Evolutionary conservation across 495 filamentous ascomycete genomes (phyloP), one percentile per base, ranked within the genome.

Genomic region (Penicillium pancosmium): DNA sequence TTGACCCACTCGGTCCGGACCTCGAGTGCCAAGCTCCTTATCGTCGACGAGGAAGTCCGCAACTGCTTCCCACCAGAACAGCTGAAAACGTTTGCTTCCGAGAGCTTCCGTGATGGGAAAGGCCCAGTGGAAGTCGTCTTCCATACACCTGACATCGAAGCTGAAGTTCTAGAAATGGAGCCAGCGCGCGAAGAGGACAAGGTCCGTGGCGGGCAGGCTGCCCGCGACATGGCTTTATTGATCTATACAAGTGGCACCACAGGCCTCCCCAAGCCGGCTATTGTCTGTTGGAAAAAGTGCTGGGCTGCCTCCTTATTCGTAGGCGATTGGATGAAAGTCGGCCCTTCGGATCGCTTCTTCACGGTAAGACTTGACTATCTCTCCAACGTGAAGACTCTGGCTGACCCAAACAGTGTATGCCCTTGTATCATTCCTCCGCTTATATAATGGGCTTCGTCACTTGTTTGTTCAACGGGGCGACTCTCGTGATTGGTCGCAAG

Each of bases 171-270:
- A 56, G 77, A 78, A 7, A 83, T 78, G 54, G 76, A 83, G n/a
- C 77, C 81, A 0, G 62, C 78, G n/a, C 81, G 92, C 3, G 83
- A 86, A 31, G 81, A 85, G 21, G 86, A 96, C 62, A 74, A 78
- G 12, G 78, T 74, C 10, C 83, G 91, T 13, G 68, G 71, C 25
- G 84, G 83, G 1, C 65, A 70, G 4, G 71, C 76, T 23, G 59
- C 76, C 1, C 76, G 78, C 7, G 84, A 88, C 56, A 86, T 91
- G 80, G 88, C 84, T 0, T 71, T 88, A 41, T 80, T 97, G 60
- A 91, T 97, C 44, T 96, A 88, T 69, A 97, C 92, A 23, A 86
- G 88, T 59, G 92, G 92, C 5, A 97, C 92, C 0, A 97, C 92
- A 0, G 94, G 94, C 3, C 77, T 97, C 52, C 94, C 94, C 0